Base-by-base conservation (phyloP, 352 stramenopile genomes). In the Phytophthora colocasiae region DNA sequence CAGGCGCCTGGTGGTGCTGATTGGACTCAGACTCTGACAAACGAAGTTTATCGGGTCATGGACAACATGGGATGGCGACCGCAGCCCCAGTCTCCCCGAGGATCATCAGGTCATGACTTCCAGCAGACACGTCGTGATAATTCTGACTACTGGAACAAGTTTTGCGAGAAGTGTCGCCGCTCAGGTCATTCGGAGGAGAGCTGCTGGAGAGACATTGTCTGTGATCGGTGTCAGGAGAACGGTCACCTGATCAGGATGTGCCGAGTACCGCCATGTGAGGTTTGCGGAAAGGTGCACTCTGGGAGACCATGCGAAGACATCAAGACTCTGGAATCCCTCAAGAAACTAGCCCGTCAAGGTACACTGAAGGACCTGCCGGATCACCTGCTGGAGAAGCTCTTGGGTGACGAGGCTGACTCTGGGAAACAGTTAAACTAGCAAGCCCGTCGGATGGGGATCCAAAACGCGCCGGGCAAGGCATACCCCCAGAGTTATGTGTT, bases 361-460 rank as follows among this genome's bases (percentile, higher is more conserved):
- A 17, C 39, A 39, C 22, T 55, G 3, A 46, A 63, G 17, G 26
- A 32, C 7, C 2, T 63, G 22, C 43, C 32, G 1, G 3, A 17
- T 3, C 17, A 43, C 6, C 5, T 55, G 19, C 15, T 40, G 14
- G 17, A 48, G 4, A 63, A 54, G 41, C 12, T 10, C 4, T 0
- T 40, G n/a, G 34, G 22, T 31, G 55, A 26, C 4, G 45, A 54
- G 1, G 41, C 29, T 9, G 39, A 48, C 26, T 38, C 24, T 27
- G 55, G 19, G 15, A 44, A 46, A 19, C 14, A 22, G 58, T 67
- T 41, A 71, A n/a, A 71, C 63, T n/a, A 67, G 15, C 44, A 52
- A 49, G 50, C 63, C 56, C 44, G 50, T 51, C 45, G 56, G 49
- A 57, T 38, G 46, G 56, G 56, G 22, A 55, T 51, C 57, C 58